These are phyloP conservation scores for sunflower (Helianthus annuus) DNA, from an alignment of 129 eudicot species.

Conservation along the genomic window HanXRQr2.0-SUNRISE NC_035437.2:158210930-158211429, in stretches of 20 bases:
- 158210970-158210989: too few species aligned
- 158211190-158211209: slow-evolving; percentile 68
- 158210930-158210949: too few species aligned
- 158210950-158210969: too few species aligned
- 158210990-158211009: too few species aligned
- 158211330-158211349: background rate
- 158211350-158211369: too few species aligned
- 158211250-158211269: slow-evolving; percentile 67
- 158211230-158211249: slow-evolving; percentile 68
- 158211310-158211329: background rate
- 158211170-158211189: slow-evolving; percentile 36
- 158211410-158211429: background rate
- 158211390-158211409: too few species aligned
- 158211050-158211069: too few species aligned
- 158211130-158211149: slow-evolving; percentile 17
- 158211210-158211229: slow-evolving; percentile 70
- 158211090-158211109: background rate
- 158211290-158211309: slow-evolving; percentile 15
- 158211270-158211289: slow-evolving; percentile 48
- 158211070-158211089: too few species aligned
- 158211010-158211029: too few species aligned
- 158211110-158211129: slow-evolving; percentile 24
- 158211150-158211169: slow-evolving; percentile 12
- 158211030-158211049: too few species aligned
- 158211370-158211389: background rate